phyloP scores from a whole-genome alignment of 768 basidiomycete species.

The Lentinus tigrinus region DNA sequence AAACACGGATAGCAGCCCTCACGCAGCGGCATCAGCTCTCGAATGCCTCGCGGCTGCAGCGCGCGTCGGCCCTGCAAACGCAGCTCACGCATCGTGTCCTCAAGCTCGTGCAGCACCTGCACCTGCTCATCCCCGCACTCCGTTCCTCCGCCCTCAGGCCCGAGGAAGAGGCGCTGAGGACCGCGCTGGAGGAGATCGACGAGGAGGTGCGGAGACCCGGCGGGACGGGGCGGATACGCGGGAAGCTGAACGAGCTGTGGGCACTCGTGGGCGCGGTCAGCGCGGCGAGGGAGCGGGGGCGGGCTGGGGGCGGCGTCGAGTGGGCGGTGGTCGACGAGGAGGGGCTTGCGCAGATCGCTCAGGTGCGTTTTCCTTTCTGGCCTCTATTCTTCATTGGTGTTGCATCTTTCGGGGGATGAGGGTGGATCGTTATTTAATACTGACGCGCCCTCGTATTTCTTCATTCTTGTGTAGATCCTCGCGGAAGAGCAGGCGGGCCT shows the following conservation, averaged over 20 bases:
- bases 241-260: constrained; percentile 84
- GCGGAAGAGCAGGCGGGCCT: constrained; percentile 78
- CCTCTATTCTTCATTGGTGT: too few species aligned
- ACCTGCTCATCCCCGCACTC: constrained; percentile 74
- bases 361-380: constrained; percentile 40
- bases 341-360: constrained; percentile 71
- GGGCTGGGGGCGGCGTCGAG: constrained; percentile 49
- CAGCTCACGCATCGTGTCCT: constrained; percentile 73
- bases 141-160: constrained; percentile 73
- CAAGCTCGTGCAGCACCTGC: constrained; percentile 69
- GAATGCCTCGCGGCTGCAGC: constrained; percentile 65
- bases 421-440: too few species aligned
- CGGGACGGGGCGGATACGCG: constrained; percentile 57
- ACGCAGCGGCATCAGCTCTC: constrained; percentile 61
- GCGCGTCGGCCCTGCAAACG: constrained; percentile 60
- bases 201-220: constrained; percentile 61
- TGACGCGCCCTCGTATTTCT: too few species aligned
- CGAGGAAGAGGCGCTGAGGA: constrained; percentile 77
- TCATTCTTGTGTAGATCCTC: constrained; percentile 51
- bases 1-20: constrained; percentile 59
- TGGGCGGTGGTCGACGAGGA: constrained; percentile 90
- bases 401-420: too few species aligned
- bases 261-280: constrained; percentile 74
- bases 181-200: constrained; percentile 69
- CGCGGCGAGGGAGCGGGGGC: constrained; percentile 51